phyloP scores from a whole-genome alignment of 2,329 filamentous ascomycete species.

The Alternaria triticimaculans region DNA sequence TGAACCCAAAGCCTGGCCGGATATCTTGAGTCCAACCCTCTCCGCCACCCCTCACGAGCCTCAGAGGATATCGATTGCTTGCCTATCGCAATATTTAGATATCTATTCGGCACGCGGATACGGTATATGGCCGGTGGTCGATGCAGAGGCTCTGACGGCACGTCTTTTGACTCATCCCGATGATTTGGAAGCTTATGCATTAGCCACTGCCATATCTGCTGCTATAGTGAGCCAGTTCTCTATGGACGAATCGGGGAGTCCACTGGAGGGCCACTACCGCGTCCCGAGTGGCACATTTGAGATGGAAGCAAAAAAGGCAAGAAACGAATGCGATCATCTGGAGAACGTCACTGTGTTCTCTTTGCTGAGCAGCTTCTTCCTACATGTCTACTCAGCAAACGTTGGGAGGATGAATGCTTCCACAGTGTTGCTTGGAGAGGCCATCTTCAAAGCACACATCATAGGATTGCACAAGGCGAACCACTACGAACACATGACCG shows the following conservation, averaged over 20 bases:
- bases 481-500: slow-evolving; percentile 33
- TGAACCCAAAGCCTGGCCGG: slow-evolving; percentile 35
- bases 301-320: slow-evolving; percentile 35
- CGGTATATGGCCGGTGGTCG: slow-evolving; percentile 45
- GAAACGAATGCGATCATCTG: slow-evolving; percentile 39
- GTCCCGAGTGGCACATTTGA: slow-evolving; percentile 41
- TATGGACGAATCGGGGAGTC: slow-evolving; percentile 40
- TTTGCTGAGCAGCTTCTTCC: slow-evolving; percentile 40
- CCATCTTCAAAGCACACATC: slow-evolving; percentile 44
- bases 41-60: slow-evolving; percentile 20
- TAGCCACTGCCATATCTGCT: slow-evolving; percentile 43
- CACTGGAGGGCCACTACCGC: slow-evolving; percentile 41
- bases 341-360: slow-evolving; percentile 42
- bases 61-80: slow-evolving; percentile 40
- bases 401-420: slow-evolving; percentile 45
- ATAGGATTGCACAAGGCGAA: slow-evolving; percentile 37
- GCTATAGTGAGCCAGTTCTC: slow-evolving; percentile 46
- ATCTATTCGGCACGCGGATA: slow-evolving; percentile 41
- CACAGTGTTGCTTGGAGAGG: slow-evolving; percentile 41
- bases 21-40: slow-evolving; percentile 28
- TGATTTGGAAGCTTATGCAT: slow-evolving; percentile 41
- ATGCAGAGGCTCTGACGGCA: slow-evolving; percentile 40
- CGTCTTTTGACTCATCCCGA: slow-evolving; percentile 41
- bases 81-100: slow-evolving; percentile 43
- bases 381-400: slow-evolving; percentile 46